phyloP scores from a whole-genome alignment of 2,329 filamentous ascomycete species.

The Drechslera avenae region DNA sequence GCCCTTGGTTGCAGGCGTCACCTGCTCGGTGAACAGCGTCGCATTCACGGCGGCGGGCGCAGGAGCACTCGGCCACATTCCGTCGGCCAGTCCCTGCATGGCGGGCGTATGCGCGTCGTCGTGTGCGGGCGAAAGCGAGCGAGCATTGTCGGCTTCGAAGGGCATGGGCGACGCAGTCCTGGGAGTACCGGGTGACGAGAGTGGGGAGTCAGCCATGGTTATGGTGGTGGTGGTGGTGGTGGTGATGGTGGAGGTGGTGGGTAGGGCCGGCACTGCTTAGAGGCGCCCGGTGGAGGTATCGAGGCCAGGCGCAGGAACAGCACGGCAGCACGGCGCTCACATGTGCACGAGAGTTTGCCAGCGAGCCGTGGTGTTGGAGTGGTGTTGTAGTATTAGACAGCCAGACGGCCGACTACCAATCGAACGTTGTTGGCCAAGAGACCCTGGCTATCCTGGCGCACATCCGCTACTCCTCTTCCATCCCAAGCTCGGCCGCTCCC shows the following conservation, averaged over 20 bases:
- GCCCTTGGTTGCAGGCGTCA: conserved; percentile 54
- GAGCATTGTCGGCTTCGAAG: conserved; percentile 30
- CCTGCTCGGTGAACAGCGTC: conserved; percentile 30
- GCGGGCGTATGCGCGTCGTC: conserved; percentile 29
- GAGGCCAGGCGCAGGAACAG: conserved; percentile 26
- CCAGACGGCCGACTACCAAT: conserved; percentile 13
- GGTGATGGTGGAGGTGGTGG: conserved; percentile 6
- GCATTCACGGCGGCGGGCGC: conserved; percentile 11
- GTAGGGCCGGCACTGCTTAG: conserved; percentile 28
- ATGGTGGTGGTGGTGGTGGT: background rate
- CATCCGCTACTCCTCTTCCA: conserved; percentile 14
- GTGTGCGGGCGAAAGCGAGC: conserved; percentile 25
- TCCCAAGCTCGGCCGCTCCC: conserved; percentile 16
- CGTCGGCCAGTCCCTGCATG: conserved; percentile 18
- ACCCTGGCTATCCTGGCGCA: conserved; percentile 19
- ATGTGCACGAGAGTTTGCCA: conserved; percentile 30
- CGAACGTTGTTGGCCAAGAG: conserved; percentile 16
- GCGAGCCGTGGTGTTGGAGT: conserved; percentile 18
- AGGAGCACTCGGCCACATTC: conserved; percentile 16
- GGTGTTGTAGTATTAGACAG: background rate
- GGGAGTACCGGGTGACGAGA: conserved; percentile 33
- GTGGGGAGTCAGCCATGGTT: conserved; percentile 44
- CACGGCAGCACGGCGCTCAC: conserved; percentile 26
- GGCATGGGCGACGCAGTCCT: conserved; percentile 37
- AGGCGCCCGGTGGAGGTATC: conserved; percentile 31